Base-by-base conservation (phyloP, 371 early-diverging fungal genomes). In the Mucor lusitanicus region DNA sequence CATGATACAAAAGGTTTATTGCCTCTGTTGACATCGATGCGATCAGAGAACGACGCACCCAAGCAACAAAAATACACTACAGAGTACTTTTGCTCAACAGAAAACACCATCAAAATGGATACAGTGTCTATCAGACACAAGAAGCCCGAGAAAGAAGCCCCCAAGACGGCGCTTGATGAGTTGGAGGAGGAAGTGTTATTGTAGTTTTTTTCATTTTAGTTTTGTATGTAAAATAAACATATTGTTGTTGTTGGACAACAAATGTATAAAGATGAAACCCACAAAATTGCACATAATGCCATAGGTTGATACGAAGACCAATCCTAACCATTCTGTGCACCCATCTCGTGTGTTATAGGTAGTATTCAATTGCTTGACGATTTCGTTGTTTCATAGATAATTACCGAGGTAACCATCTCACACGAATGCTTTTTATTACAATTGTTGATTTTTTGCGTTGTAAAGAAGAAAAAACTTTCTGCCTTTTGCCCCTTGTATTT, bases 371-470 rank as follows among this genome's bases (percentile, higher is more conserved):
- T 74, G 74, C 54, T 74, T 70, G 74, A 74, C 74, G 74, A 74
- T 70, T 74, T 74, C 74, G 63, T 44, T 74, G 74, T 68, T 40
- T 74, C 74, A 64, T 55, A 32, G 74, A 74, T 74, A 73, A 56
- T 42, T 64, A 70, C 74, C 64, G 57, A 68, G 30, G 65, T 50
- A 70, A 27, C 35, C 74, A 74, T 68, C 71, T 74, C 74, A 74
- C 74, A 74, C 66, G 74, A 74, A 74, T 70, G 74, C 74, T 72
- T 74, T 73, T 74, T 70, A 68, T 69, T 64, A 39, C 74, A 74
- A 74, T 67, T 70, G 74, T 32, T 61, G 13, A 23, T 58, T 65
- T 60, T 65, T 70, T 70, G 69, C 66, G 74, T 74, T 69, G 67
- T 70, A 67, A 72, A 58, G 59, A 66, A 62, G 61, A 58, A 61